Conservation (phyloP, 176 grass and related monocot species). For the Phoenix roebelenii region DNA sequence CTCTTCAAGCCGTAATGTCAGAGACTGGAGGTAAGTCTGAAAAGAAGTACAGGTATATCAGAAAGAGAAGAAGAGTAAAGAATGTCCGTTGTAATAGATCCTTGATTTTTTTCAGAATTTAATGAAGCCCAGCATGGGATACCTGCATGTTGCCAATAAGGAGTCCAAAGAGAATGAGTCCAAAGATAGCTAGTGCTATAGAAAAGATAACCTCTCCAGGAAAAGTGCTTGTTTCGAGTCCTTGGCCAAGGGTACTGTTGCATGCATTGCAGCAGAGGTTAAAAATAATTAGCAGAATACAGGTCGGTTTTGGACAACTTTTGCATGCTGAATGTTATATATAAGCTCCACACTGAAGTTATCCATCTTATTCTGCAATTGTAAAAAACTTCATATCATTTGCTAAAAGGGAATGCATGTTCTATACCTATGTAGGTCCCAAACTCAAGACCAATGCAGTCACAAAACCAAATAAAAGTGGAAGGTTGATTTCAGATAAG, state of each 20-base stretch:
- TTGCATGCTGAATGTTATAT: neutral
- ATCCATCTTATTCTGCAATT: too few species aligned
- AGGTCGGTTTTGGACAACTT: neutral
- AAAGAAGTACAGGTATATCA: conserved; percentile 2
- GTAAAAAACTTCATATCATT: neutral
- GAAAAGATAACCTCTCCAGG: conserved; percentile 79
- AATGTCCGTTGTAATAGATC: too few species aligned
- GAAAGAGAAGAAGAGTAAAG: neutral
- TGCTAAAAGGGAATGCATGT: neutral
- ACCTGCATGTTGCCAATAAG: conserved; percentile 99
- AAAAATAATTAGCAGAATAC: too few species aligned
- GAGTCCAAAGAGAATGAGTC: conserved; percentile 77
- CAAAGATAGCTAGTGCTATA: conserved; percentile 76
- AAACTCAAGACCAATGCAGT: too few species aligned
- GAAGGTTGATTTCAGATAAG: too few species aligned
- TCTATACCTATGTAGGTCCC: too few species aligned
- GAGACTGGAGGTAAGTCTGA: conserved; percentile 87
- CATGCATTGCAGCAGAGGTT: neutral
- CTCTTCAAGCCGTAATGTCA: conserved; percentile 81
- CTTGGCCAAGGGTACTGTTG: conserved; percentile 88
- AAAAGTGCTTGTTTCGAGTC: conserved; percentile 64
- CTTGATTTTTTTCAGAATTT: too few species aligned
- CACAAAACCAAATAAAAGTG: too few species aligned
- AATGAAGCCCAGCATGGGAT: neutral
- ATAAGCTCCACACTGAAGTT: neutral